These are phyloP conservation scores for Neonectria magnoliae DNA, from an alignment of 2,329 filamentous ascomycete genomes.

Conservation along the genomic window DNA sequence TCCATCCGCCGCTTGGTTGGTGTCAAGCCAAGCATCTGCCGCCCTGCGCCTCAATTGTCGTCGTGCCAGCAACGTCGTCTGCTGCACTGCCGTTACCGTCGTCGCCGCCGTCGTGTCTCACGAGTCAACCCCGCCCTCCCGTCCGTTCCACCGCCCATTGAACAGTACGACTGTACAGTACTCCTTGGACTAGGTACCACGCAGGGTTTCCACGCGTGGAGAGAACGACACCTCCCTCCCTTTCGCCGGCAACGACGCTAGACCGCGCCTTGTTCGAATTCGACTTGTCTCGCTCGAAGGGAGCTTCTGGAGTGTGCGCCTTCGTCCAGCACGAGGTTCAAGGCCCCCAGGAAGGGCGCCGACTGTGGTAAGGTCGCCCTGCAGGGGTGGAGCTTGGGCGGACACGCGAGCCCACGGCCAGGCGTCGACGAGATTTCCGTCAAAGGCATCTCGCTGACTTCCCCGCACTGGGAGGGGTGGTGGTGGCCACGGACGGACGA, in stretches of 20 bases:
- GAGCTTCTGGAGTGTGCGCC: slow-evolving; percentile 30
- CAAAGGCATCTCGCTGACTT: slow-evolving; percentile 20
- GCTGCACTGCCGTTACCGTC: background rate
- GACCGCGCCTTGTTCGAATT: slow-evolving; percentile 18
- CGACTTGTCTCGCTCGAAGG: slow-evolving; percentile 41
- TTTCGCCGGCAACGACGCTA: slow-evolving; percentile 40
- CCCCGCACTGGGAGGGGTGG: slow-evolving; percentile 27
- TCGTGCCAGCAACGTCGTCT: slow-evolving; percentile 10
- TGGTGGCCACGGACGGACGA: slow-evolving; percentile 5
- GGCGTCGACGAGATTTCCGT: slow-evolving; percentile 6
- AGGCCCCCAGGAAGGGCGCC: background rate
- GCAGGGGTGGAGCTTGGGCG: slow-evolving; percentile 18
- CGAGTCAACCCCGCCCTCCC: slow-evolving; percentile 5
- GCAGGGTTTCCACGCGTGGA: slow-evolving; percentile 21
- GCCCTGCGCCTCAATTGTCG: slow-evolving; percentile 3
- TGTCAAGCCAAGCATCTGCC: slow-evolving; percentile 16
- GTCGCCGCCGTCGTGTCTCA: slow-evolving; percentile 14
- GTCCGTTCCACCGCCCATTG: slow-evolving; percentile 21
- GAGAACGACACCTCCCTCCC: slow-evolving; percentile 35
- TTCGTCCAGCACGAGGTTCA: slow-evolving; percentile 16
- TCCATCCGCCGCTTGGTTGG: slow-evolving; percentile 14
- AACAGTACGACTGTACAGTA: background rate
- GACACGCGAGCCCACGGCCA: slow-evolving; percentile 21
- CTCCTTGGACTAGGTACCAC: slow-evolving; percentile 7
- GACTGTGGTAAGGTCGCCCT: slow-evolving; percentile 12